Evolutionary conservation across 805 yeast genomes (phyloP).

Genomic region (Scheffersomyces spartinae): DNA sequence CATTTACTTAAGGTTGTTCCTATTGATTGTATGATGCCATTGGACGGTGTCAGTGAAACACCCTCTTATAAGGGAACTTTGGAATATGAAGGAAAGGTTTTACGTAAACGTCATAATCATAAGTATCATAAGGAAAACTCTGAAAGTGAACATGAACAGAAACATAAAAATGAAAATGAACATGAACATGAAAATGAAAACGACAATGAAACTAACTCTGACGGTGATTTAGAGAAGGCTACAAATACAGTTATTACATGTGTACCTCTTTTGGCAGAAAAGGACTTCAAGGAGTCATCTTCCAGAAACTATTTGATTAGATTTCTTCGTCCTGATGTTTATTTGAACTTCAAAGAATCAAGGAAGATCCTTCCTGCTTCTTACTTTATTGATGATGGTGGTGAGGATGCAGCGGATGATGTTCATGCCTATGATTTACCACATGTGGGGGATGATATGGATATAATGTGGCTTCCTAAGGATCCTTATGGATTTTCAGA

Average conservation of each 20-base stretch:
- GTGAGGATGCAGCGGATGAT: conserved; percentile 31
- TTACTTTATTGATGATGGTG: conserved; percentile 24
- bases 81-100: not conserved
- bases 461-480: conserved; percentile 83
- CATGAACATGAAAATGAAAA: conserved; percentile 1
- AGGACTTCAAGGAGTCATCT: conserved; percentile 29
- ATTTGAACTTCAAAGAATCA: conserved; percentile 31
- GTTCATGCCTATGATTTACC: conserved; percentile 69
- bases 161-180: conserved; percentile 4
- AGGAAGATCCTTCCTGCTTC: conserved; percentile 22
- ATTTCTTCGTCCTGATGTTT: conserved; percentile 51
- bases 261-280: conserved; percentile 65
- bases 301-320: conserved; percentile 32
- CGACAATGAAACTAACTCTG: conserved; percentile 1
- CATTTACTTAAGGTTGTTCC: conserved; percentile 49
- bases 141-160: conserved; percentile 1
- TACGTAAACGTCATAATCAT: conserved; percentile 6
- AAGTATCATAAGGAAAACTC: conserved; percentile 8
- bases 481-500: conserved; percentile 79
- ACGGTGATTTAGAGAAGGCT: conserved; percentile 2
- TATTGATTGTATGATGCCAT: conserved; percentile 62
- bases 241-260: conserved; percentile 7
- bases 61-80: conserved; percentile 30
- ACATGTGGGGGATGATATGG: conserved; percentile 54
- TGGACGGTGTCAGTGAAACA: conserved; percentile 59